Evolutionary conservation across 2,329 filamentous ascomycete species (phyloP), one percentile per base, ranked within the genome.

Genomic region (Alternaria triticina): DNA sequence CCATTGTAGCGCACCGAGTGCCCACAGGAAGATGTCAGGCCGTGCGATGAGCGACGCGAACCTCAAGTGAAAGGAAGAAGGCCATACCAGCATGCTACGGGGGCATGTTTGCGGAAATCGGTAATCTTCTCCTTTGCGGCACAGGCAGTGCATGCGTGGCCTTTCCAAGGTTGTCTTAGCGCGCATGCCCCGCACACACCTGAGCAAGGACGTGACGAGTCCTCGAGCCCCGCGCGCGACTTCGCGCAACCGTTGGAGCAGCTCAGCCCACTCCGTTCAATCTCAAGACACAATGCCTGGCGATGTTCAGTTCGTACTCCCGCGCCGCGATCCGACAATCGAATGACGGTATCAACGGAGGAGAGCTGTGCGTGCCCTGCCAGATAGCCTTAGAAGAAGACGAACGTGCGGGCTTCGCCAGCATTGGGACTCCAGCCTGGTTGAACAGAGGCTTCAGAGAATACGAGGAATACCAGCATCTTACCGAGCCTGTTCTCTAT

Each of bases 361-460:
- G 47, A 23, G 59, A 61, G 44, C 27, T 61, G 22, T 61, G 59
- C 25, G 52, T 45, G n/a, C 59, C 52, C 11, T 61, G 59, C 27
- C 28, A 23, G 20, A 61, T 30, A 40, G 59, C 59, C n/a, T 6
- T 61, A 17, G 23, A 50, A 13, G 52, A 61, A n/a, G 52, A 45
- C 17, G 59, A 61, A 22, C 51, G 44, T 17, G 8, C 17, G 6
- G 33, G 59, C 40, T 57, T 61, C 33, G 30, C 28, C 43, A 27
- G 45, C 45, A 61, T 57, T 25, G 52, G 52, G 20, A 57, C 52
- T 11, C 2, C 28, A 27, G 4, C 44, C 20, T 61, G 51, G 58
- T 2, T 51, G 10, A 61, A 61, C 45, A 52, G 57, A 13, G 58
- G 58, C 45, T 49, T 23, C 45, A 4, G 4, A 49, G 17, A 49